Base-by-base conservation (phyloP, 176 grass and related monocot species). In the Rhynchospora pubera region DNA sequence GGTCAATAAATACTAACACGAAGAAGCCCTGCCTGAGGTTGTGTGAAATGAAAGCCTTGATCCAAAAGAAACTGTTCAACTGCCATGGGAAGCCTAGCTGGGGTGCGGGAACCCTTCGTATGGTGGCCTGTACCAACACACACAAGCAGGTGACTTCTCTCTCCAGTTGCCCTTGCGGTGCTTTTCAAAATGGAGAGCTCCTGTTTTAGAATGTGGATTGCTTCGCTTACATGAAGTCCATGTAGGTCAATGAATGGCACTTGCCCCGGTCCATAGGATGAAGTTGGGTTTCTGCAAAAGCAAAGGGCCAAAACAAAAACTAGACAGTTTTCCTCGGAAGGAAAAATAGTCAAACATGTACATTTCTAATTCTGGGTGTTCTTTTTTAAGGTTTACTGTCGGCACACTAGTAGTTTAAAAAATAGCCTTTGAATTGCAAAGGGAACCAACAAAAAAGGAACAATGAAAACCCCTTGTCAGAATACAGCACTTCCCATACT, bases 101-200 rank as follows among this genome's bases (percentile, higher is more conserved):
- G 84, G 3, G 91, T 95, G 48, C 92, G 92, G 23, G 91, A 89
- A 12, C 92, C 96, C 89, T 93, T 99, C 62, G 96, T 99, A 45
- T 99, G 96, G 80, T 99, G 96, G 14, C 96, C 96, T 57, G 92
- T 99, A 30, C 96, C 96, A 1, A 99, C 92, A 12, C 92, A 95
- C 46, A 99, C 65, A 87, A 99, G 90, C 66, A 91, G 85, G 23
- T 91, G 90, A 84, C 91, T 75, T 71, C 91, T 91, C 87, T 93
- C 90, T 14, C 96, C 89, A 14, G 92, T 57, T 13, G 88, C 87
- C 60, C 87, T 89, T 0, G 89, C 91, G 0, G 86, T 65, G 30
- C 24, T 77, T 89, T 83, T 99, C 82, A 94, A 82, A 11, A 84
- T 53, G 43, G 82, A 83, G 16, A 99, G 81, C 83, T 99, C 92